Conservation (phyloP, 352 stramenopile genomes). For the Pythium chondricola region DNA sequence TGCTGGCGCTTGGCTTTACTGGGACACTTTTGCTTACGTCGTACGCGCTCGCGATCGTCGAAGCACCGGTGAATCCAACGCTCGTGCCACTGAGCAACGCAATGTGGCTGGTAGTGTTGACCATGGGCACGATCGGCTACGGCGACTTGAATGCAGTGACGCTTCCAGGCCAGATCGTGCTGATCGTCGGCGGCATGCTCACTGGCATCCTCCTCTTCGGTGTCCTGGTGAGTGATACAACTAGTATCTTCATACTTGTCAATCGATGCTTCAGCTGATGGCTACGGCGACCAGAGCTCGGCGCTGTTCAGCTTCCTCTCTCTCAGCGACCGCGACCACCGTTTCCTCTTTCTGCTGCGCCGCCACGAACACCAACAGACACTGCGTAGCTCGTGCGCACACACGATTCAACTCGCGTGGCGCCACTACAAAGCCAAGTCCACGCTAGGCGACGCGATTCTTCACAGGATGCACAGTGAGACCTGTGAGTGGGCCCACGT, state of each 20-base stretch:
- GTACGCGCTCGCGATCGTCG: conserved; percentile 62
- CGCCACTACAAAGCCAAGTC: too few relatives aligned
- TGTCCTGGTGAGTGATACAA: conserved; percentile 36
- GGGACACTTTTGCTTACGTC: conserved; percentile 42
- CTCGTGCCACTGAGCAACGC: conserved; percentile 52
- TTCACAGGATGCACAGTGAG: too few relatives aligned
- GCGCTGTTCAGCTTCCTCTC: conserved; percentile 54
- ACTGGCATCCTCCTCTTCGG: conserved; percentile 63
- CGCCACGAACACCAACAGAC: conserved; percentile 34
- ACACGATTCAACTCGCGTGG: conserved; percentile 64
- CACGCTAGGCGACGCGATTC: too few relatives aligned
- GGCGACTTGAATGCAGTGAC: conserved; percentile 56
- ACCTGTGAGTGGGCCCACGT: too few relatives aligned
- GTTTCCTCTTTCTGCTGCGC: conserved; percentile 47
- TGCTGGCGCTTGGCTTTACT: conserved; percentile 38
- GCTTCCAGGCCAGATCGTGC: conserved; percentile 42
- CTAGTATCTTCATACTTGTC: background rate
- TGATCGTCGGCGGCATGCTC: conserved; percentile 63
- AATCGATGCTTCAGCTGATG: background rate
- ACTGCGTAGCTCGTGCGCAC: conserved; percentile 39
- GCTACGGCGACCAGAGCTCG: conserved; percentile 38
- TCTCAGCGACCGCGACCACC: conserved; percentile 48
- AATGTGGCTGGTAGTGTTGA: conserved; percentile 65
- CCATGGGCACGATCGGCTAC: conserved; percentile 75
- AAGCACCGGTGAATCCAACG: conserved; percentile 55